Evolutionary conservation across 2,329 filamentous ascomycete species (phyloP).

Genomic region (Taxawa tesnikishii): DNA sequence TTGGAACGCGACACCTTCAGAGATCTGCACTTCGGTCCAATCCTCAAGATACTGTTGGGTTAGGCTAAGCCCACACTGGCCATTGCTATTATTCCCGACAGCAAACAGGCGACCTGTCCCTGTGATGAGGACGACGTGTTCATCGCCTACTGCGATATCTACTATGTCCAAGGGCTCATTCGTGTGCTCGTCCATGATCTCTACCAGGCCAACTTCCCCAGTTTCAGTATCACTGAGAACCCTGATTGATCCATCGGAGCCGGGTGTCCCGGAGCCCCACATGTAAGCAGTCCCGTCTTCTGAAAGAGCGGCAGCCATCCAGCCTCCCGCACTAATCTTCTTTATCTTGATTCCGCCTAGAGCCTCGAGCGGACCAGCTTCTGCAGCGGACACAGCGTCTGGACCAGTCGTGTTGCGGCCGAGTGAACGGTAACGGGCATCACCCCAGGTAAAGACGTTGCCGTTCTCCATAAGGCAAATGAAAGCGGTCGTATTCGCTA

Average conservation of each 20-base stretch:
- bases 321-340: slow-evolving; percentile 43
- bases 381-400: slow-evolving; percentile 29
- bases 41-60: slow-evolving; percentile 11
- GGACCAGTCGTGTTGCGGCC: slow-evolving; percentile 34
- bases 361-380: slow-evolving; percentile 35
- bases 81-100: slow-evolving; percentile 44
- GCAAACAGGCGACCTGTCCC: slow-evolving; percentile 39
- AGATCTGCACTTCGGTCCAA: slow-evolving; percentile 13
- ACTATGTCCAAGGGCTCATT: slow-evolving; percentile 32
- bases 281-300: slow-evolving; percentile 46
- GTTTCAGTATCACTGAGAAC: slow-evolving; percentile 11
- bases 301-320: slow-evolving; percentile 46
- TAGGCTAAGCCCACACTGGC: slow-evolving; percentile 40
- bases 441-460: slow-evolving; percentile 37
- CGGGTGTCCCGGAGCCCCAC: slow-evolving; percentile 38
- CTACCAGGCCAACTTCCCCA: slow-evolving; percentile 17
- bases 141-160: slow-evolving; percentile 46
- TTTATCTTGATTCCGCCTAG: slow-evolving; percentile 40
- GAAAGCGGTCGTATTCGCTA: slow-evolving; percentile 27
- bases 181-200: slow-evolving; percentile 25
- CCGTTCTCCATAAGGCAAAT: slow-evolving; percentile 22
- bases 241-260: slow-evolving; percentile 10
- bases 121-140: slow-evolving; percentile 46
- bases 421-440: slow-evolving; percentile 47
- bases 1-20: not conserved